Base-by-base conservation (phyloP, 2,329 filamentous ascomycete genomes). In the Chalaropsis thielavioides region DNA sequence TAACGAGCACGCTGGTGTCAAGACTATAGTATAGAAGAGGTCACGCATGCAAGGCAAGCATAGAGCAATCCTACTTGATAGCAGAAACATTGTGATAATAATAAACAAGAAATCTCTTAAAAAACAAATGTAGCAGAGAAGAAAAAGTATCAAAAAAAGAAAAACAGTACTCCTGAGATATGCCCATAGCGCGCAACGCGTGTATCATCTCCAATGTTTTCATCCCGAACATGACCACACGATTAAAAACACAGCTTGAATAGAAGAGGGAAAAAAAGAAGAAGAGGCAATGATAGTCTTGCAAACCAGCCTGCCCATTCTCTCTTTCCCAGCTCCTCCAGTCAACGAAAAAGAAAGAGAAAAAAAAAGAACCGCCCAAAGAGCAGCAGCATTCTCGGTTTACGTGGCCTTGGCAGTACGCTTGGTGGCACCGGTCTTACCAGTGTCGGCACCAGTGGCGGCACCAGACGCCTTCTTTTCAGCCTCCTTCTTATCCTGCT, bases 401-500 rank as follows among this genome's bases (percentile, higher is more conserved):
- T 62, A 64, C 41, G 56, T 68, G 41, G 49, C 84, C 72, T 81
- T 80, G 66, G 80, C 82, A 67, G 76, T 75, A 69, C 83, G 82
- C 80, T 84, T 85, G 72, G 75, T 83, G 38, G 76, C 80, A 81
- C 92, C 88, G 64, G 81, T 84, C 80, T 94, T 92, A 70, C 86
- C 85, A 66, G 89, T 84, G 68, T 90, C 89, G 64, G 85, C 83
- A 64, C 83, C 83, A 61, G 82, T 79, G 49, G 83, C 72, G 19
- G 80, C 78, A 63, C 83, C 81, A 74, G 84, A 79, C 22, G 79
- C 76, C 66, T 77, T 80, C 84, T 95, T 90, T 70, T 83, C 87
- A 65, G 75, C 73, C 71, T 75, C 65, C 61, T 65, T 60, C 19
- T 44, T 49, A 77, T 89, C 91, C 71, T 86, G 87, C 58, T 89